Base-by-base conservation (phyloP, 495 filamentous ascomycete genomes). In the Aspergillus leporis region DNA sequence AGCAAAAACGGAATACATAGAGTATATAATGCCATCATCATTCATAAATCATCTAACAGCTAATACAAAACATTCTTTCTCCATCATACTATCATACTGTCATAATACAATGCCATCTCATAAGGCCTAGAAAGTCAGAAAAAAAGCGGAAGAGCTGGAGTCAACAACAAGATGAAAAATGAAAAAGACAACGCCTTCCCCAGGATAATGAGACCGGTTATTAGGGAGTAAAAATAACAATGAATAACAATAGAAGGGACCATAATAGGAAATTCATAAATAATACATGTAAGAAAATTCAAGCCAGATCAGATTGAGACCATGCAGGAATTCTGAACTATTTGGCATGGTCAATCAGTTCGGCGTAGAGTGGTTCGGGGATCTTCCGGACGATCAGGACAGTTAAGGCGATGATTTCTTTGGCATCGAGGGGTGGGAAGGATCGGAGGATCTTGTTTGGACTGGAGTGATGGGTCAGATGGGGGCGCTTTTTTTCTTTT, bases 371-470 rank as follows among this genome's bases (percentile, higher is more conserved):
- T 61, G 93, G 89, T 57, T 89, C 83, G 8, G 94, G 95, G 53
- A 98, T 91, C 78, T 89, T 93, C 52, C 83, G 83, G 28, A 95
- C 87, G 58, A 97, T 82, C 30, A 83, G 83, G 54, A 97, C 81
- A 0, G 93, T 90, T 30, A 92, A 74, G 47, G 82, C 83, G 65
- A 96, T 93, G 66, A 97, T 88, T 58, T 84, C 84, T 64, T 89
- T 86, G 19, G 93, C 89, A 52, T 93, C 82, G 23, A 98, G 78
- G 5, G 88, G 87, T 22, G 93, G 93, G 61, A 97, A 94, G n/a
- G 88, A 90, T 60, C 93, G 83, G 32, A 97, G 81, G 10, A 96
- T 83, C 73, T 92, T 93, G 72, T 92, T 96, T 31, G 94, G 95
- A 66, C 94, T 97, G 56, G 54, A 41, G 43, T 54, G 51, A 49